These are phyloP conservation scores for Crithidia bombi DNA, from an alignment of 208 protist genomes.

Conservation along the genomic window DNA sequence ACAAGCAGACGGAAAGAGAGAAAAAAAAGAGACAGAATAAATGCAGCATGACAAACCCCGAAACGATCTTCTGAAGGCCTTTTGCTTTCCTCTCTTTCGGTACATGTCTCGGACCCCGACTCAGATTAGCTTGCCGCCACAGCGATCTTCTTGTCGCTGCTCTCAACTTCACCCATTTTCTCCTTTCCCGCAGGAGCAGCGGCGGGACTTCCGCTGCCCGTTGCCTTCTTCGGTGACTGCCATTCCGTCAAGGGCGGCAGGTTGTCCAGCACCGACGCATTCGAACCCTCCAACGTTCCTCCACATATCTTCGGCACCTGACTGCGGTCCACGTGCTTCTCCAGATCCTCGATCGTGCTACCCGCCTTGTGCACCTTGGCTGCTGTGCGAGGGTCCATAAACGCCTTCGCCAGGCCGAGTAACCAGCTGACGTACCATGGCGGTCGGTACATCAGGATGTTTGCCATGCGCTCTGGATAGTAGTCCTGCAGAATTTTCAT, in stretches of 20 bases:
- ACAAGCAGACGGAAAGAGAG: too few relatives aligned
- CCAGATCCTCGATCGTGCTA: conserved; percentile 44
- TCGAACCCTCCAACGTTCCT: conserved; percentile 31
- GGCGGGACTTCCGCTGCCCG: background rate
- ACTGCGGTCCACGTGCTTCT: conserved; percentile 41
- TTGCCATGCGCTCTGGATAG: conserved; percentile 70
- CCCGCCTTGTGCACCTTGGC: conserved; percentile 49
- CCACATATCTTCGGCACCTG: conserved; percentile 44
- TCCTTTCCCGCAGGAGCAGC: background rate
- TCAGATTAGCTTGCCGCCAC: too few relatives aligned
- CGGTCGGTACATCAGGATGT: conserved; percentile 55
- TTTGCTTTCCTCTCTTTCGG: too few relatives aligned
- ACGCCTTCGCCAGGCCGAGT: conserved; percentile 42
- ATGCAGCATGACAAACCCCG: too few relatives aligned
- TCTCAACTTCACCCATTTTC: background rate
- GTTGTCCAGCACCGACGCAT: conserved; percentile 7
- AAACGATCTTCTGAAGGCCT: too few relatives aligned
- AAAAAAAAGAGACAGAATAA: too few relatives aligned
- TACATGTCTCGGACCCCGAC: too few relatives aligned
- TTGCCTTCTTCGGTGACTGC: background rate
- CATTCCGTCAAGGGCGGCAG: conserved; percentile 9
- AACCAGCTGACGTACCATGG: conserved; percentile 69
- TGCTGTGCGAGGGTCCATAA: conserved; percentile 56
- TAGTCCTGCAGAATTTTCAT: conserved; percentile 73
- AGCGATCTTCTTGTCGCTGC: background rate